phyloP scores from a whole-genome alignment of 208 protist genomes.

The Leishmania martiniquensis region DNA sequence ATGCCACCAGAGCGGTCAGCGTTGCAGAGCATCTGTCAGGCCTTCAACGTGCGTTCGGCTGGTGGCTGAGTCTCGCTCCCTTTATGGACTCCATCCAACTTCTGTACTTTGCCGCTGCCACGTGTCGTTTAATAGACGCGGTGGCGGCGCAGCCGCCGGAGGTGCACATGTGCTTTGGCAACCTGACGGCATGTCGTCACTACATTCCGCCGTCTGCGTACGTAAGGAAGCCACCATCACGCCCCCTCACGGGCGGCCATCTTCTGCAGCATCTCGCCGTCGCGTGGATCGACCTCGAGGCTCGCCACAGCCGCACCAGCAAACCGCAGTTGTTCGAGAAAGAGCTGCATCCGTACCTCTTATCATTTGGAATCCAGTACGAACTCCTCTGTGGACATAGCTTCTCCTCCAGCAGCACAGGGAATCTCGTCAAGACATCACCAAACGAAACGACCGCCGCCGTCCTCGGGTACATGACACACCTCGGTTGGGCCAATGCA shows the following conservation, averaged over 20 bases:
- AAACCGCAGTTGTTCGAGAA: constrained; percentile 27
- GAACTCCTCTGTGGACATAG: constrained; percentile 4
- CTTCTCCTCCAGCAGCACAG: background rate
- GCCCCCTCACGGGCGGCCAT: background rate
- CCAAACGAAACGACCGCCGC: constrained; percentile 15
- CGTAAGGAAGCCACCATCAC: constrained; percentile 35
- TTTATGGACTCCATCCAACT: constrained; percentile 33
- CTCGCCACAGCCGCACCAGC: constrained; percentile 22
- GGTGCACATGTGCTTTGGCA: background rate
- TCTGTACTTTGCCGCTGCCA: constrained; percentile 24
- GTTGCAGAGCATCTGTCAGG: background rate
- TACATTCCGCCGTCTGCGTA: constrained; percentile 38
- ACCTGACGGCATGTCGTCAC: constrained; percentile 18
- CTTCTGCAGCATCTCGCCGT: constrained; percentile 30
- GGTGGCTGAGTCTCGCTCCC: constrained; percentile 37
- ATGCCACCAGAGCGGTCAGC: background rate
- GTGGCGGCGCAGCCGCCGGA: background rate
- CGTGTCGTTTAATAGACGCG: constrained; percentile 15
- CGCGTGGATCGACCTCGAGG: constrained; percentile 26
- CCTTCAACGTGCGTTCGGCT: constrained; percentile 31
- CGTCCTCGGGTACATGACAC: constrained; percentile 6
- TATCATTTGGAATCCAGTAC: constrained; percentile 5
- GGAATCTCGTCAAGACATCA: constrained; percentile 1
- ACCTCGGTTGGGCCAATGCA: background rate
- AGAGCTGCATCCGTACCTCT: constrained; percentile 11